Evolutionary conservation across 1,139 yeast genomes (phyloP).

Genomic region (Debaryomyces sp.): DNA sequence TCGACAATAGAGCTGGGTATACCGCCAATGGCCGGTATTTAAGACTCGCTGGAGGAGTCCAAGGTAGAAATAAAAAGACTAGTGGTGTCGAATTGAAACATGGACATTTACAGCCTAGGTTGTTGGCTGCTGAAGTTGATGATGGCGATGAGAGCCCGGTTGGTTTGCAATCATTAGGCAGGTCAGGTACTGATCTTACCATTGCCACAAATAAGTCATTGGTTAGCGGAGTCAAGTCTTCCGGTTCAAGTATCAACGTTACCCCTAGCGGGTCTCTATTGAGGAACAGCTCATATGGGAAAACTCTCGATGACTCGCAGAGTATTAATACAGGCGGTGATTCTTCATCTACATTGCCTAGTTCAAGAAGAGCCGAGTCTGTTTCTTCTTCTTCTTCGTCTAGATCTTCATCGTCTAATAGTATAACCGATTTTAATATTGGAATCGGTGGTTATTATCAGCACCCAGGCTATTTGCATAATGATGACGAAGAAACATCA

Average conservation of each 20-base stretch:
- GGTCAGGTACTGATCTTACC: conserved; percentile 9
- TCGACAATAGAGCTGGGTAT: conserved; percentile 34
- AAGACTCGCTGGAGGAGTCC: conserved; percentile 31
- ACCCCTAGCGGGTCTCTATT: conserved; percentile 17
- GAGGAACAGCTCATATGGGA: conserved; percentile 26
- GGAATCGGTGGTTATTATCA: conserved; percentile 43
- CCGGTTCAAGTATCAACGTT: conserved; percentile 23
- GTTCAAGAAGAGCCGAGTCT: conserved; percentile 20
- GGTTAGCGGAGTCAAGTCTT: conserved; percentile 20
- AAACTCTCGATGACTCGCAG: conserved; percentile 26
- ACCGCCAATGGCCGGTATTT: conserved; percentile 35
- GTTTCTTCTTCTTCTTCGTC: conserved; percentile 5
- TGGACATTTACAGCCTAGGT: conserved; percentile 72
- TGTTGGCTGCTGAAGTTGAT: conserved; percentile 77
- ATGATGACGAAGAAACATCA: conserved; percentile 24
- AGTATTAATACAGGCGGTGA: conserved; percentile 22
- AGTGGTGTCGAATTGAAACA: conserved; percentile 70
- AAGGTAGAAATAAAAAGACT: conserved; percentile 31
- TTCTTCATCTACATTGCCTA: conserved; percentile 11
- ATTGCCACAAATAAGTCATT: conserved; percentile 10
- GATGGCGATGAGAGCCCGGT: conserved; percentile 49
- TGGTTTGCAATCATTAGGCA: conserved; percentile 9
- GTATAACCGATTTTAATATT: conserved; percentile 25
- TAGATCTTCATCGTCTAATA: conserved; percentile 28
- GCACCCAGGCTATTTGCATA: conserved; percentile 43